Evolutionary conservation across 179 eudicot genomes (phyloP).

Genomic region (Nepenthes alata): DNA sequence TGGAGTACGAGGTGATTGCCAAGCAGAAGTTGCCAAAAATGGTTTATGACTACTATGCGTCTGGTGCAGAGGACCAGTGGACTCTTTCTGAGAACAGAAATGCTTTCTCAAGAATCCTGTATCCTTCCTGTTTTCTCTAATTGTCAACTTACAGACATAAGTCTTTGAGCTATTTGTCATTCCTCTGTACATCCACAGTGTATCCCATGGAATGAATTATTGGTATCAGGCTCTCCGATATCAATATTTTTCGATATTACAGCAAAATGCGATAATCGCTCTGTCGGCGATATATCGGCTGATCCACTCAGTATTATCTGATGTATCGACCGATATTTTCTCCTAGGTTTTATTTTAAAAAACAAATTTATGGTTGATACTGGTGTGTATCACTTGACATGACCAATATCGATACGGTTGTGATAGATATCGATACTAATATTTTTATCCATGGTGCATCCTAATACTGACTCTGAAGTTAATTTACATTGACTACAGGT

Average conservation of each 20-base stretch:
- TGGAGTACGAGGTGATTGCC: conserved; percentile 86
- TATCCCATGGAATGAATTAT: no score
- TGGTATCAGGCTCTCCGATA: no score
- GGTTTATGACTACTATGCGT: conserved; percentile 93
- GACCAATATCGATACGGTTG: no score
- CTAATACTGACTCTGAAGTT: not conserved
- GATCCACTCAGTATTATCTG: no score
- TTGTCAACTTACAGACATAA: not conserved
- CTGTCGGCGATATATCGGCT: no score
- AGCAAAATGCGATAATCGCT: no score
- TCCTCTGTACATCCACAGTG: not conserved
- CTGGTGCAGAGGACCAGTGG: conserved; percentile 99
- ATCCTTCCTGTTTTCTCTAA: conserved; percentile 6
- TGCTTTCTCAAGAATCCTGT: conserved; percentile 95
- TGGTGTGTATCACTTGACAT: no score
- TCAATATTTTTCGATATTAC: no score
- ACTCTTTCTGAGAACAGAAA: conserved; percentile 86
- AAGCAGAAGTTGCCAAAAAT: conserved; percentile 94
- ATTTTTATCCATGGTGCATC: no score
- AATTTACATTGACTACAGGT: conserved; percentile 15
- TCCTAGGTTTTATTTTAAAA: not conserved
- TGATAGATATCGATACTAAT: no score
- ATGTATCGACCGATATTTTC: not conserved
- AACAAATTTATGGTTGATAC: no score
- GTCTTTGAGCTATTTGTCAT: not conserved